phyloP scores from a whole-genome alignment of 202 grass and related monocot genomes.

The Setaria italica region DNA sequence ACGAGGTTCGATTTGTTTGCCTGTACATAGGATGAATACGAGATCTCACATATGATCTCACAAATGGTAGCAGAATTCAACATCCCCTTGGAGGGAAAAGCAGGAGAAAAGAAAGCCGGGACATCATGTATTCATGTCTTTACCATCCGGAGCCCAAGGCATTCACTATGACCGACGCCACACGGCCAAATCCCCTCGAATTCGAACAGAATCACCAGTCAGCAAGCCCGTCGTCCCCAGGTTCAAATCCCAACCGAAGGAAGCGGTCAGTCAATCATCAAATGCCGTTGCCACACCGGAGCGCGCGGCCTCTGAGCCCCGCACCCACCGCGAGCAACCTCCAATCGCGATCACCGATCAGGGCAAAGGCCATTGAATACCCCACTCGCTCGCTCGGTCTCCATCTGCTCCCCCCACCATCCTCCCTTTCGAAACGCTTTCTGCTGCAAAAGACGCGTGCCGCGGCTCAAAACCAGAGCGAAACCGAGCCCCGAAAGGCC shows the following conservation, averaged over 20 bases:
- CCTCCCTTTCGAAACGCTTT: neutral
- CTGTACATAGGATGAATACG: too few species aligned
- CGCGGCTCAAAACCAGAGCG: neutral
- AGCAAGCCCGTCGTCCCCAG: neutral
- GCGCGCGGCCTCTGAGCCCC: neutral
- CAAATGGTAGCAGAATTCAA: too few species aligned
- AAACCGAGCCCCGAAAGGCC: neutral
- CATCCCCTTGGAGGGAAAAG: too few species aligned
- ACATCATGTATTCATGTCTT: neutral
- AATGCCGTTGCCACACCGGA: neutral
- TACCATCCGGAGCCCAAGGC: neutral
- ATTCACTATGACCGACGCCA: neutral
- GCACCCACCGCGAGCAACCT: slow-evolving; percentile 26
- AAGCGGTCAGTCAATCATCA: slow-evolving; percentile 8
- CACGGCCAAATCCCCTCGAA: too few species aligned
- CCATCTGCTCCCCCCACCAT: neutral
- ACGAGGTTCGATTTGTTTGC: too few species aligned
- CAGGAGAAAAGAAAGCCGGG: neutral
- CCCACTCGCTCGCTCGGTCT: neutral
- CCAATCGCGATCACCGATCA: neutral
- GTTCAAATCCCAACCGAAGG: slow-evolving; percentile 1
- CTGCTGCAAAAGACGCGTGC: neutral
- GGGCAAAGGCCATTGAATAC: slow-evolving; percentile 8
- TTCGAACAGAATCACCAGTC: too few species aligned
- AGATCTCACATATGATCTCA: too few species aligned